A percentile compares a stretch with the other conserved stretches of the same genome.
Evolutionary conservation across 140 eudicot species (phyloP).

Genomic region (Senecio squalidus): DNA sequence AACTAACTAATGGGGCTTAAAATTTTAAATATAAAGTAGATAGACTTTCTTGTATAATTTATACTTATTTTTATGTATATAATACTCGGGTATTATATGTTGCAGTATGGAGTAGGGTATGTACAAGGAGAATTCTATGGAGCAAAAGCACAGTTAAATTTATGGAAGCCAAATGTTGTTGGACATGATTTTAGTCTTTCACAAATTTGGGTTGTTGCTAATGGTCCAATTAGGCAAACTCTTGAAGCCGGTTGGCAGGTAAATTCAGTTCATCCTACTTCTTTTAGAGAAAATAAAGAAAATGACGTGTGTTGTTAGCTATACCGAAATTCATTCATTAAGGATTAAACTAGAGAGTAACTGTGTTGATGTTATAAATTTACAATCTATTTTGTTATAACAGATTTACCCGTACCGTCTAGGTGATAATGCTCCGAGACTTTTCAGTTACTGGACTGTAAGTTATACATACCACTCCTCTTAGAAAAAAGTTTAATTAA

Average conservation of each 20-base stretch:
- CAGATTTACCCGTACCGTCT: slow-evolving; percentile 66
- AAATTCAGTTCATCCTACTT: neutral
- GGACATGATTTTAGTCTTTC: slow-evolving; percentile 60
- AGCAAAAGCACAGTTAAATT: slow-evolving; percentile 69
- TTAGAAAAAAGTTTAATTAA: too few species aligned
- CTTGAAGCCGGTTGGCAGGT: slow-evolving; percentile 95
- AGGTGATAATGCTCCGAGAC: slow-evolving; percentile 68
- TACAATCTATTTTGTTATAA: neutral
- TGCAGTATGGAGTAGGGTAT: slow-evolving; percentile 74
- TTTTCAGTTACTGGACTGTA: slow-evolving; percentile 91
- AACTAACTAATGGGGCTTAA: too few species aligned
- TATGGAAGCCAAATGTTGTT: slow-evolving; percentile 61
- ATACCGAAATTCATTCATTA: too few species aligned
- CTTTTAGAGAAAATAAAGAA: too few species aligned
- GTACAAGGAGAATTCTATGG: slow-evolving; percentile 62
- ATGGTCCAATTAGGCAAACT: slow-evolving; percentile 44
- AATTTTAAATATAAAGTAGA: too few species aligned
- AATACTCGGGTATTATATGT: neutral
- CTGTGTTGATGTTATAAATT: too few species aligned
- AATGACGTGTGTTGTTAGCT: too few species aligned
- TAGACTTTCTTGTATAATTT: too few species aligned
- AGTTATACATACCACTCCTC: too few species aligned
- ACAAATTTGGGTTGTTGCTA: slow-evolving; percentile 65
- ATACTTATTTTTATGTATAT: too few species aligned
- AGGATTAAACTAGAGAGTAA: too few species aligned